Evolutionary conservation across 192 early-diverging fungal species (phyloP).

Genomic region (Umbelopsis vinacea): DNA sequence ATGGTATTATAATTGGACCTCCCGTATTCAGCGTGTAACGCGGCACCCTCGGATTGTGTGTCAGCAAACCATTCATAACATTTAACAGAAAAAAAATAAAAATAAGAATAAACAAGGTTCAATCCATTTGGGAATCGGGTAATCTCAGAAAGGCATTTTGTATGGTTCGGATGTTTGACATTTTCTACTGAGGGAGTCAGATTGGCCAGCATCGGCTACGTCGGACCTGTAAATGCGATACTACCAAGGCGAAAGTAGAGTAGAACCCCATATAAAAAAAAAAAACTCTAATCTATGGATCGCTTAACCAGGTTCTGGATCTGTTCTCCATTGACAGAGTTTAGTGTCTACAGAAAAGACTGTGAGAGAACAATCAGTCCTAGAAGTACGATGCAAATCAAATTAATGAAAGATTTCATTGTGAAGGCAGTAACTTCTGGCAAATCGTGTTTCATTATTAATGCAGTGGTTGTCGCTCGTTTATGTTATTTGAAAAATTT

Average conservation of each 20-base stretch:
- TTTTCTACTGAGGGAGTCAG: neutral
- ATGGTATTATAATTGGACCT: constrained; percentile 15
- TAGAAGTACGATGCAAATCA: neutral
- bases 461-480: neutral
- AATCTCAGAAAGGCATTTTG: neutral
- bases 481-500: neutral
- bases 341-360: neutral
- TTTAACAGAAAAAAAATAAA: neutral
- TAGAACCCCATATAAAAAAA: neutral
- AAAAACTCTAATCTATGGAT: constrained; percentile 5
- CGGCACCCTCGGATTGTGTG: neutral
- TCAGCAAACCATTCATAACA: neutral
- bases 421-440: neutral
- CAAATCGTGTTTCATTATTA: neutral
- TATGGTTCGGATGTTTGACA: neutral
- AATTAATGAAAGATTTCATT: neutral
- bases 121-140: neutral
- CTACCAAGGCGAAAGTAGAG: neutral
- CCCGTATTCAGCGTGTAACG: neutral
- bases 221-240: neutral
- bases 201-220: no score
- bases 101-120: neutral
- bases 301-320: neutral
- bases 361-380: neutral
- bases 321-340: neutral